Evolutionary conservation across 441 rosid species (phyloP).

Genomic region (Adansonia grandidieri): DNA sequence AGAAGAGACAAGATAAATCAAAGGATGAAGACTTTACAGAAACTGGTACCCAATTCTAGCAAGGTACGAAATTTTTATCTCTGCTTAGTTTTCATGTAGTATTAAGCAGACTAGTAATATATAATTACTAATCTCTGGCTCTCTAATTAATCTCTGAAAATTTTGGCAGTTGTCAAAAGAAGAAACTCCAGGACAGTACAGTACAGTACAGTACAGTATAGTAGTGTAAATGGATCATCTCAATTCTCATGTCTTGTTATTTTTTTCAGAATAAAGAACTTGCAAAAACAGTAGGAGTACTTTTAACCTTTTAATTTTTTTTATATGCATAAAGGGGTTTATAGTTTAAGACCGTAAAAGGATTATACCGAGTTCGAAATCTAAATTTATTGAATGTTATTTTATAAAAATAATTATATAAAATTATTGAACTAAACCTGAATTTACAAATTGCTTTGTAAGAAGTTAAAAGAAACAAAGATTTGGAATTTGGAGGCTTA

Average conservation of each 20-base stretch:
- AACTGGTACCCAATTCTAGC: constrained; percentile 91
- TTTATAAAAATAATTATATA: no score
- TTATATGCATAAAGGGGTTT: no score
- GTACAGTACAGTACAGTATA: no score
- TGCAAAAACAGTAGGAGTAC: no score
- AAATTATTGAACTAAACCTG: no score
- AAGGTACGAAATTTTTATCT: constrained; percentile 56
- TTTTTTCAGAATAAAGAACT: no score
- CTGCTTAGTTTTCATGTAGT: not conserved
- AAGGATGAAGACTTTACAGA: constrained; percentile 94
- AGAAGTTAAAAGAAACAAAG: not conserved
- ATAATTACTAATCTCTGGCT: not conserved
- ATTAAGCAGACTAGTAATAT: not conserved
- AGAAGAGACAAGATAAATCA: constrained; percentile 94
- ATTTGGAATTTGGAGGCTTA: not conserved
- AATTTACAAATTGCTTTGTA: not conserved
- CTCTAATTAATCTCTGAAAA: not conserved
- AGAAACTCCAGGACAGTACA: not conserved
- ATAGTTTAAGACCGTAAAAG: no score
- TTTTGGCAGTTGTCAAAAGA: not conserved
- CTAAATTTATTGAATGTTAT: no score
- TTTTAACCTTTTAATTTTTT: no score
- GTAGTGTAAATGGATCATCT: not conserved
- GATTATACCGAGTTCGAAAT: no score
- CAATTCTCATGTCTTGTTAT: not conserved